Evolutionary conservation across 176 grass and related monocot genomes (phyloP).

Genomic region (Triticum urartu): DNA sequence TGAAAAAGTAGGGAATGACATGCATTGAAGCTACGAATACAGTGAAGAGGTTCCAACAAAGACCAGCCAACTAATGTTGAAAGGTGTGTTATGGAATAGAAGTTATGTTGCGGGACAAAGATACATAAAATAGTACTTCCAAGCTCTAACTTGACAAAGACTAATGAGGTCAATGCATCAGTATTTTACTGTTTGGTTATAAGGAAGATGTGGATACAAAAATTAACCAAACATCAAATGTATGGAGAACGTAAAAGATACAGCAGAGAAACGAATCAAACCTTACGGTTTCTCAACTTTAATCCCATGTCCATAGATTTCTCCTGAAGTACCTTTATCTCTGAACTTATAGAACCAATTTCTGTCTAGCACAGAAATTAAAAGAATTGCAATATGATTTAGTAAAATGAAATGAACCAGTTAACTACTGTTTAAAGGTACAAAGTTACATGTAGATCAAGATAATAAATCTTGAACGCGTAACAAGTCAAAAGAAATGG

Average conservation of each 20-base stretch:
- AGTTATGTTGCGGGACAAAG: background rate
- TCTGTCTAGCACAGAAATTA: conserved; percentile 85
- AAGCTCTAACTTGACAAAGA: background rate
- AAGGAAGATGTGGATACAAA: background rate
- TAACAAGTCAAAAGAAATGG: background rate
- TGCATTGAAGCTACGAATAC: conserved; percentile 14
- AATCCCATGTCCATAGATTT: conserved; percentile 99
- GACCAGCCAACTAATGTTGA: background rate
- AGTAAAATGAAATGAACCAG: conserved; percentile 9
- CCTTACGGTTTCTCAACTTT: conserved; percentile 98
- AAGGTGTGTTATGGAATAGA: background rate
- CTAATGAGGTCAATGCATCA: conserved; percentile 7
- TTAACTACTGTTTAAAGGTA: conserved; percentile 13
- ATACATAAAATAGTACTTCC: conserved; percentile 10
- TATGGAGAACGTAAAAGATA: conserved; percentile 28
- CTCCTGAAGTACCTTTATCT: conserved; percentile 97
- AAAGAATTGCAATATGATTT: conserved; percentile 42
- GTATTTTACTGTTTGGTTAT: background rate
- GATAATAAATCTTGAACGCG: too few relatives aligned
- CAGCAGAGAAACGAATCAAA: conserved; percentile 42
- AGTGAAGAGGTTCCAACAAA: background rate
- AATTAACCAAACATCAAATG: background rate
- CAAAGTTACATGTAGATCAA: background rate
- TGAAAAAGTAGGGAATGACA: conserved; percentile 2
- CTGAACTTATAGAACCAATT: conserved; percentile 99